Evolutionary conservation across 805 yeast species (phyloP), one percentile per base, ranked within the genome.

Genomic region (Starmerella sirachaensis): DNA sequence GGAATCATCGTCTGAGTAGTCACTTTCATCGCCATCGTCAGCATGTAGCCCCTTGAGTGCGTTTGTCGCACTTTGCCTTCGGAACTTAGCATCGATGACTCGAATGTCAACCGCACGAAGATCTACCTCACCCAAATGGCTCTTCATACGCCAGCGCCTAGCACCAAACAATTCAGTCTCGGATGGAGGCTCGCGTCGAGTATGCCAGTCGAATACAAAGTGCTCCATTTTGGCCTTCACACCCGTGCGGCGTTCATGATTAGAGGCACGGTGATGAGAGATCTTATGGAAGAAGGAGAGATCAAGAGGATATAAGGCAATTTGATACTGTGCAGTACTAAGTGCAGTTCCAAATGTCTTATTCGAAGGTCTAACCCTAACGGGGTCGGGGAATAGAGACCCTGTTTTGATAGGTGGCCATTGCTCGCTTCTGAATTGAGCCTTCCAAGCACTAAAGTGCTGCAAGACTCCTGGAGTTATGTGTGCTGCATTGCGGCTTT

Each of bases 381-480:
- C 44, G 4, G 50, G 47, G 13, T 47, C 55, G 12, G 58, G 59
- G 62, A 83, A 88, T 18, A 91, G 53, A 1, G 60, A 57, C 0
- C 97, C 96, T 31, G 71, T 66, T 35, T 93, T 69, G 12, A 84
- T 70, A 0, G 97, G 94, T 16, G 86, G 63, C 36, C 84, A 74
- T 48, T 79, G 66, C 38, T 78, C 76, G 18, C 88, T 78, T n/a
- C 78, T 70, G 57, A 88, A 88, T 47, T 81, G 68, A 23, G 61
- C 59, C 94, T 95, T 86, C 97, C 97, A 91, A 4, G 58, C 54
- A 51, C 74, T 75, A 60, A 91, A 85, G 42, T 75, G 79, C 6
- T 61, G 54, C 47, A 88, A 65, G 0, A 76, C 69, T 4, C 63
- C 63, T 1, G 95, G 94, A 2, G 85, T 68, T 36, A 88, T 59